Conservation (phyloP, 2,329 filamentous ascomycete genomes). For the Apiospora hydei region DNA sequence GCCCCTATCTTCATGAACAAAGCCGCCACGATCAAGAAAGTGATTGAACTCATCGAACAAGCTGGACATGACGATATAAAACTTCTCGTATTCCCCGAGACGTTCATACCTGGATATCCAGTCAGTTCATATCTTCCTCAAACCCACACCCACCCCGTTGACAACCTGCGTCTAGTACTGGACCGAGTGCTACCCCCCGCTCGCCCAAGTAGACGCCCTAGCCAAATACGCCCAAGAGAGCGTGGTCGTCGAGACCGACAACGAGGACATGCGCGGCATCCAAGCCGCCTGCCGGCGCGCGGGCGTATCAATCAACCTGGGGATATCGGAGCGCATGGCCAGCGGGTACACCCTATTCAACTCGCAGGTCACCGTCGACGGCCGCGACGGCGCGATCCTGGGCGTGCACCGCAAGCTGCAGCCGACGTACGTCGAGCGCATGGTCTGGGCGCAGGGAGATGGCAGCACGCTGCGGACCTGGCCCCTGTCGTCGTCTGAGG, state of each 20-base stretch:
- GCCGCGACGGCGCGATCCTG: constrained; percentile 34
- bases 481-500: too few species aligned
- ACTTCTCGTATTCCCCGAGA: constrained; percentile 34
- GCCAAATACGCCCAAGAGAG: constrained; percentile 34
- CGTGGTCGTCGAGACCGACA: constrained; percentile 32
- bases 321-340: constrained; percentile 37
- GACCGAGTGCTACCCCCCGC: constrained; percentile 36
- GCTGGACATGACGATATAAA: constrained; percentile 25
- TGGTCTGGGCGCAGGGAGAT: constrained; percentile 41
- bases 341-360: constrained; percentile 41
- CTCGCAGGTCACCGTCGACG: constrained; percentile 38
- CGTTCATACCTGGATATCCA: constrained; percentile 36
- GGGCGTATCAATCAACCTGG: constrained; percentile 34
- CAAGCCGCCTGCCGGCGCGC: constrained; percentile 32
- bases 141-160: too few species aligned
- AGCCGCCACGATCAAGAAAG: constrained; percentile 30
- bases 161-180: background rate
- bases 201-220: constrained; percentile 33
- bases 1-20: constrained; percentile 35
- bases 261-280: constrained; percentile 31
- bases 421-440: constrained; percentile 41
- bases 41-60: constrained; percentile 28
- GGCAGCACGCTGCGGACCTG: constrained; percentile 38
- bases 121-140: constrained; percentile 27
- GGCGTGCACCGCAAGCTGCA: constrained; percentile 44